Conservation (phyloP, 75 land plant species). For the Pinus taeda region DNA sequence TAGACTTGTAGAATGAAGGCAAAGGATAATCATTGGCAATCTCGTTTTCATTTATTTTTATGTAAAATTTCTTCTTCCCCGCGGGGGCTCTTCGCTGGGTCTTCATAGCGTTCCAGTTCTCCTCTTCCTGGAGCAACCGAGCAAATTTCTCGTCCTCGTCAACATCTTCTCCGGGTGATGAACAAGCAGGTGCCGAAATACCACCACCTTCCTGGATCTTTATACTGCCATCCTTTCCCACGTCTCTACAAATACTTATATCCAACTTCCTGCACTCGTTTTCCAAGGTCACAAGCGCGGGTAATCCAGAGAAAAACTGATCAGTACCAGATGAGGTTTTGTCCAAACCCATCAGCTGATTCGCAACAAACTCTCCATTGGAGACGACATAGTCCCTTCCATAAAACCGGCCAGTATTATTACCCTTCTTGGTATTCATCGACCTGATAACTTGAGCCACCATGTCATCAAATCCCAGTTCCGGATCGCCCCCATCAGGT, state of each 20-base stretch:
- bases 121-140: conserved; percentile 78
- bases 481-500: conserved; percentile 71
- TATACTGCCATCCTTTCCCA: background rate
- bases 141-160: conserved; percentile 81
- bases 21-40: conserved; percentile 91
- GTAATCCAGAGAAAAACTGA: conserved; percentile 56
- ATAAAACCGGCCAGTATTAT: conserved; percentile 27
- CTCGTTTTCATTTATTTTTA: conserved; percentile 92
- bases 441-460: conserved; percentile 71
- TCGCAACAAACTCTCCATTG: conserved; percentile 65
- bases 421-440: conserved; percentile 35
- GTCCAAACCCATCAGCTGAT: conserved; percentile 78
- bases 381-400: conserved; percentile 64
- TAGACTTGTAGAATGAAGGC: conserved; percentile 78
- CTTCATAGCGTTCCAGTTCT: conserved; percentile 54
- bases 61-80: conserved; percentile 40
- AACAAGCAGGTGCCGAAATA: background rate
- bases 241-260: background rate
- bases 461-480: conserved; percentile 66
- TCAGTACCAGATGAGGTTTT: conserved; percentile 41
- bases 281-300: conserved; percentile 57
- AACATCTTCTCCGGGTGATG: conserved; percentile 21
- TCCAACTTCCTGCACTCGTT: conserved; percentile 39
- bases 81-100: conserved; percentile 13
- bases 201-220: conserved; percentile 5